Base-by-base conservation (phyloP, 345 rosid species). In the Boechera retrofracta region DNA sequence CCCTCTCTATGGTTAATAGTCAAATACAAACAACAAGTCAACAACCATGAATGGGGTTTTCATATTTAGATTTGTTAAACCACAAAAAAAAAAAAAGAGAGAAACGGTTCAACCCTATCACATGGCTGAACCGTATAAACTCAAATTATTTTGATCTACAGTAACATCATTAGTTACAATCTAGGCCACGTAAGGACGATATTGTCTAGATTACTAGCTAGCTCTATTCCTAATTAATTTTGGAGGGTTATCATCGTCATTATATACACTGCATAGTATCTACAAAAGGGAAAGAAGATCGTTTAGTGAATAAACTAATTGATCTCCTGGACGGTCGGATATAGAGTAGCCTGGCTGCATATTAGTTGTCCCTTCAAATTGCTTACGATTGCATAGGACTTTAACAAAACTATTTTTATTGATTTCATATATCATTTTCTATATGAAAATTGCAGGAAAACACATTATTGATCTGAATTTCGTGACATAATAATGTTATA, bases 331-430 rank as follows among this genome's bases (percentile, higher is more conserved):
- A 56, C 76, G 72, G 76, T 70, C 72, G 76, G 24, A 38, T 77
- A 35, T 16, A 32, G n/a, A 63, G 32, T 57, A 56, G 77, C 52
- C 77, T 65, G 49, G 77, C 62, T 77, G 73, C 61, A 65, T 31
- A 72, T 72, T 78, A 72, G 63, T 72, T 72, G 77, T 78, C 81
- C 52, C 73, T 78, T 77, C 81, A 72, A 49, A 48, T 9, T 32
- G 72, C 77, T 78, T 64, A 78, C 81, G 81, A 39, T 65, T 66
- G 77, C 73, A 15, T 44, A n/a, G 35, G 66, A 55, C 59, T 70
- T 58, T 26, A 64, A 28, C 52, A 28, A 64, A 21, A 18, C 0
- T 42, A 63, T 44, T 39, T 6, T 6, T 56, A 62, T 44, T 70
- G 64, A 24, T 53, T 57, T 59, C 26, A 21, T 5, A 29, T 59